A percentile compares a stretch with the other conserved stretches of the same genome.
Conservation (phyloP, 169 alveolate genomes). For the Perkinsus marinus region DNA sequence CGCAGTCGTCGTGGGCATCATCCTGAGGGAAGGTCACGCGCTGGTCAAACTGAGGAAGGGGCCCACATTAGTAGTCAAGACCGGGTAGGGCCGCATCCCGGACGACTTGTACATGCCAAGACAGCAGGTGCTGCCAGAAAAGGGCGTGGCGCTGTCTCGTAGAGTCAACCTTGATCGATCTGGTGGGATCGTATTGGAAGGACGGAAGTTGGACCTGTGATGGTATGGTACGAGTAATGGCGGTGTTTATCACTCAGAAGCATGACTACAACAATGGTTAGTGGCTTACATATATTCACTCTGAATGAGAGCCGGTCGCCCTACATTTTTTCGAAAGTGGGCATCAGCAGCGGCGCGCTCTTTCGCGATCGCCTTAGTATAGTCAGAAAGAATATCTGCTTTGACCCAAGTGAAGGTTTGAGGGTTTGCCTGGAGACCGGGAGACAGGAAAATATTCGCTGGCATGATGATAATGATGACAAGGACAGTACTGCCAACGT, state of each 20-base stretch:
- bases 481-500: too few relatives aligned
- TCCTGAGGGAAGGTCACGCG: background rate
- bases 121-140: background rate
- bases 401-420: background rate
- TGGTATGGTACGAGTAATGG: too few relatives aligned
- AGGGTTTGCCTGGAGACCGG: background rate
- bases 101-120: background rate
- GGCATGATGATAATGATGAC: background rate
- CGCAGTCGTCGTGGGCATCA: background rate
- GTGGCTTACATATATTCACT: background rate
- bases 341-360: background rate
- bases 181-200: background rate
- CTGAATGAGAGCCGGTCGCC: background rate
- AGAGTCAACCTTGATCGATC: background rate
- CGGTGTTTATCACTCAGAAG: too few relatives aligned
- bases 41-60: background rate
- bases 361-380: background rate
- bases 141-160: background rate
- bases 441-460: background rate
- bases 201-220: background rate
- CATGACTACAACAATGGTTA: background rate
- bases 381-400: background rate
- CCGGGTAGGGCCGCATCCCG: background rate
- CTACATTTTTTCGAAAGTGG: background rate
- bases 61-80: background rate